Evolutionary conservation across 225 moss, liverwort and hornwort genomes (phyloP).

Genomic region (Rhytidiadelphus loreus): DNA sequence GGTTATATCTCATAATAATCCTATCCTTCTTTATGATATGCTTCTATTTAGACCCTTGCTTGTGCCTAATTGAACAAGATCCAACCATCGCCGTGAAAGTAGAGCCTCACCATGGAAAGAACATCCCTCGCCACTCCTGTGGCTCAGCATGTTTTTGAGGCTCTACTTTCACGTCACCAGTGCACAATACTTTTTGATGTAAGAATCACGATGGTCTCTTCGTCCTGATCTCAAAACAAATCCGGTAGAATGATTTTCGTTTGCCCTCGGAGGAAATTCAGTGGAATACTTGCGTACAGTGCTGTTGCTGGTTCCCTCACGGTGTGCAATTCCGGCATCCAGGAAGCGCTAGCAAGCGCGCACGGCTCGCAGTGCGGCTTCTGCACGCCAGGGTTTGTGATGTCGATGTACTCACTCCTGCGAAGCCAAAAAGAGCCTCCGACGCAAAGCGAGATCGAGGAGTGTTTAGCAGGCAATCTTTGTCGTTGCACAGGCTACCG

Average conservation of each 20-base stretch:
- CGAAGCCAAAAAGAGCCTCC: constrained; percentile 50
- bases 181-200: neutral
- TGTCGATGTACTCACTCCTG: constrained; percentile 93
- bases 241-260: neutral
- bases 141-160: neutral
- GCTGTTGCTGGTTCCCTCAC: neutral
- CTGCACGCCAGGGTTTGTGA: constrained; percentile 93
- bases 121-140: neutral
- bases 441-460: constrained; percentile 76
- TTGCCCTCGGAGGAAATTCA: neutral
- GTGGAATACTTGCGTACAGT: neutral
- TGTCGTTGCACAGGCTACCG: constrained; percentile 97
- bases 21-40: neutral
- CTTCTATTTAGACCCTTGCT: neutral
- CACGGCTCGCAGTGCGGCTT: constrained; percentile 98
- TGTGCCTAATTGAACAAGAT: neutral
- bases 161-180: neutral
- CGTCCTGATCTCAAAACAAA: neutral
- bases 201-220: neutral
- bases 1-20: neutral
- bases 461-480: constrained; percentile 84
- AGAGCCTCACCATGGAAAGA: neutral
- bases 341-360: constrained; percentile 80
- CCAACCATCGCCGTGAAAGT: neutral
- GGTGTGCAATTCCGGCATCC: neutral